Conservation (phyloP, 768 basidiomycete genomes). For the Arthromyces matolae region DNA sequence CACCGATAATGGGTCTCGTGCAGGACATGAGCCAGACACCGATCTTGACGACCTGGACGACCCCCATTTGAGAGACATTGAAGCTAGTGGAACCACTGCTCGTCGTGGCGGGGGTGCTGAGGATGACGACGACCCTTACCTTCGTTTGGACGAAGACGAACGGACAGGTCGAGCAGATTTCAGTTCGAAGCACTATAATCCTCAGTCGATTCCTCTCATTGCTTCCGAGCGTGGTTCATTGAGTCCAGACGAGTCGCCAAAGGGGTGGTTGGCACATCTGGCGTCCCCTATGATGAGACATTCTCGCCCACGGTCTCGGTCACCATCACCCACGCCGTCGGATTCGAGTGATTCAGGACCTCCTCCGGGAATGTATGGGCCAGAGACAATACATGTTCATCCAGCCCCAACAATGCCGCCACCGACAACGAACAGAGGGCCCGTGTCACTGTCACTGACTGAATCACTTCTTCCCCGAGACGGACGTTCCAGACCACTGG, state of each 20-base stretch:
- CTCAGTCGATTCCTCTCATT: constrained; percentile 37
- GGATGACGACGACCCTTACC: constrained; percentile 75
- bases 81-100: constrained; percentile 30
- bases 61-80: constrained; percentile 57
- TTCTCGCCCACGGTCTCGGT: constrained; percentile 31
- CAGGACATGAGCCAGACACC: constrained; percentile 41
- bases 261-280: constrained; percentile 73
- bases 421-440: constrained; percentile 30
- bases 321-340: constrained; percentile 39
- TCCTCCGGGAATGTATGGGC: constrained; percentile 40
- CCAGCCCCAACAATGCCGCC: constrained; percentile 42
- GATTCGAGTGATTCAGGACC: constrained; percentile 38
- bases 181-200: constrained; percentile 25
- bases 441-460: constrained; percentile 66
- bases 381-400: constrained; percentile 26
- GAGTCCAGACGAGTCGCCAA: constrained; percentile 36
- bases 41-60: constrained; percentile 75
- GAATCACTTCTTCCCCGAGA: constrained; percentile 78
- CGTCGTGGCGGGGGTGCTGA: constrained; percentile 29
- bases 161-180: constrained; percentile 30
- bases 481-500: constrained; percentile 56
- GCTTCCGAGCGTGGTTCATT: constrained; percentile 29
- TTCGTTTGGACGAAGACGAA: constrained; percentile 68
- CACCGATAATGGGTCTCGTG: constrained; percentile 63
- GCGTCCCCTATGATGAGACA: constrained; percentile 56